These are phyloP conservation scores for Nemania abortiva DNA, from an alignment of 2,329 filamentous ascomycete species.

Conservation along the genomic window DNA sequence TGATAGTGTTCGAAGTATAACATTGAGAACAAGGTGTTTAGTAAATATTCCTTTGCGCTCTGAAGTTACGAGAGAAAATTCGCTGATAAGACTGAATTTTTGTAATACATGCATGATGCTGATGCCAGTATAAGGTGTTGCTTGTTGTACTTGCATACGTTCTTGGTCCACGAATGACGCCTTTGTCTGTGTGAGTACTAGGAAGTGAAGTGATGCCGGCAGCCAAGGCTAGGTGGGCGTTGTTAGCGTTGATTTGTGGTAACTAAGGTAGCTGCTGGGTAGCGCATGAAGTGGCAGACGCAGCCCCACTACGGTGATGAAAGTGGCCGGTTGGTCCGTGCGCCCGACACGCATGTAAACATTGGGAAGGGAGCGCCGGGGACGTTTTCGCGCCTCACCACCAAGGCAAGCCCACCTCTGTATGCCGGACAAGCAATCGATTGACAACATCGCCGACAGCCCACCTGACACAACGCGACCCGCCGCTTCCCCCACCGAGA, in stretches of 20 bases:
- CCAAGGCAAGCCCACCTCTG: slow-evolving; percentile 38
- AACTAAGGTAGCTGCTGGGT: neutral
- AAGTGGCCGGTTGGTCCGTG: slow-evolving; percentile 43
- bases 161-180: neutral
- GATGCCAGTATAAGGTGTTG: neutral
- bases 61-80: too few species aligned
- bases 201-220: neutral
- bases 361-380: slow-evolving; percentile 44
- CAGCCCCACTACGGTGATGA: slow-evolving; percentile 29
- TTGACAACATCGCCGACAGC: slow-evolving; percentile 26
- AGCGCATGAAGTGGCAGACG: neutral
- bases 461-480: slow-evolving; percentile 11
- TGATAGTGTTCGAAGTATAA: slow-evolving; percentile 4
- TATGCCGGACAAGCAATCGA: slow-evolving; percentile 32
- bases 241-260: neutral
- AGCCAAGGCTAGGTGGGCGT: neutral
- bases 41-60: too few species aligned
- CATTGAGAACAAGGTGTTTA: neutral
- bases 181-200: neutral
- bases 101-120: neutral
- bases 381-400: slow-evolving; percentile 49
- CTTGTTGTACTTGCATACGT: neutral
- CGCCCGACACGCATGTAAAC: slow-evolving; percentile 49
- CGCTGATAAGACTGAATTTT: too few species aligned
- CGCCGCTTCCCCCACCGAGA: slow-evolving; percentile 3